Conservation (phyloP, 495 filamentous ascomycete species). For the Penicillium waksmanii region DNA sequence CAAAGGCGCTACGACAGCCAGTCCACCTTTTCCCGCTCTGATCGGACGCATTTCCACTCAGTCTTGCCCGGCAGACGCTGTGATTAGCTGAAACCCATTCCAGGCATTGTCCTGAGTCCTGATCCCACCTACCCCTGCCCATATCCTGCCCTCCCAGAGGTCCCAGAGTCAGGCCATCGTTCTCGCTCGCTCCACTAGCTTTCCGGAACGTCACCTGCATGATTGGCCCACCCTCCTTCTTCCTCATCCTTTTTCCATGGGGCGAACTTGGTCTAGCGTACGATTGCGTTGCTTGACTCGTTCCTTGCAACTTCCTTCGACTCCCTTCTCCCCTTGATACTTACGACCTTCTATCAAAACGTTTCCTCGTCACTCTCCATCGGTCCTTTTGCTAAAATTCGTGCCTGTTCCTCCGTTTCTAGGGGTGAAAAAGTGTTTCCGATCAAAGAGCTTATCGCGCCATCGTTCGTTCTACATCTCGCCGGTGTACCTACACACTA, state of each 20-base stretch:
- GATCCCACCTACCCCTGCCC: slow-evolving; percentile 25
- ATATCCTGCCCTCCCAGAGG: slow-evolving; percentile 22
- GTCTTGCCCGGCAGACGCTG: slow-evolving; percentile 11
- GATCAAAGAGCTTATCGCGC: slow-evolving; percentile 33
- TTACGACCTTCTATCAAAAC: not conserved
- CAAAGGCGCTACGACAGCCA: slow-evolving; percentile 6
- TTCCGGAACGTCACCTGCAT: slow-evolving; percentile 35
- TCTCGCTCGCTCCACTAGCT: slow-evolving; percentile 34
- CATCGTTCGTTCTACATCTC: slow-evolving; percentile 18
- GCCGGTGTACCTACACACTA: not conserved
- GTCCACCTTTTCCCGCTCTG: slow-evolving; percentile 25
- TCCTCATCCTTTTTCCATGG: slow-evolving; percentile 27
- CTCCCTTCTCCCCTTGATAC: slow-evolving; percentile 5
- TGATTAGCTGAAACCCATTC: slow-evolving; percentile 28
- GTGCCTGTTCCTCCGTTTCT: slow-evolving; percentile 11
- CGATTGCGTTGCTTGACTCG: slow-evolving; percentile 18
- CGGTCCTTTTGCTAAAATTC: slow-evolving; percentile 16
- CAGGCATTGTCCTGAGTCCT: slow-evolving; percentile 26
- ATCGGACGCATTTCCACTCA: slow-evolving; percentile 25
- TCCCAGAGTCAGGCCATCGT: slow-evolving; percentile 41
- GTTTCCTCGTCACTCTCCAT: slow-evolving; percentile 8
- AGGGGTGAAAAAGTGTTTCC: slow-evolving; percentile 29
- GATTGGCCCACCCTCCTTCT: slow-evolving; percentile 32
- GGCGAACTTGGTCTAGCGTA: slow-evolving; percentile 20
- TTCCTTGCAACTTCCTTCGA: slow-evolving; percentile 11